phyloP scores from a whole-genome alignment of 768 basidiomycete genomes.

The Sarcomyxa edulis region DNA sequence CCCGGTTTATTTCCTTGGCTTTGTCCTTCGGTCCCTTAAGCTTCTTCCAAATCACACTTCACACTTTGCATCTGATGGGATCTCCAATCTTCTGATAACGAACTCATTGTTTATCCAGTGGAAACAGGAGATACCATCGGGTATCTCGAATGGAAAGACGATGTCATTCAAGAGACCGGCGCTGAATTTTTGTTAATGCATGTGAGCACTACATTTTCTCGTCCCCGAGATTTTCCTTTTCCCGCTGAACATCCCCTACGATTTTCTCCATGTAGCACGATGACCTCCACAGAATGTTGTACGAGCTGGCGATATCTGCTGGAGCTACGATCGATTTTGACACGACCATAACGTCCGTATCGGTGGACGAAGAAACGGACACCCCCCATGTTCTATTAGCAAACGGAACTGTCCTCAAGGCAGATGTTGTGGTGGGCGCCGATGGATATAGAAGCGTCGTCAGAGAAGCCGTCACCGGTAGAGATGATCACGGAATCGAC shows the following conservation, averaged over 20 bases:
- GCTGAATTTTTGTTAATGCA: conserved; percentile 46
- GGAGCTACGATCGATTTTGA: conserved; percentile 34
- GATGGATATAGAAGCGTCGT: conserved; percentile 42
- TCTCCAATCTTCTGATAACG: neutral
- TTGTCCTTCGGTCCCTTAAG: too few relatives aligned
- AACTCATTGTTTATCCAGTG: conserved; percentile 23
- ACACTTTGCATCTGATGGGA: too few relatives aligned
- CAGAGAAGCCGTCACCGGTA: conserved; percentile 27
- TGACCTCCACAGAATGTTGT: conserved; percentile 39
- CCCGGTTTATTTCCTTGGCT: neutral
- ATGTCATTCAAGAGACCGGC: conserved; percentile 41
- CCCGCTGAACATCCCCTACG: conserved; percentile 4
- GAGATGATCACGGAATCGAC: conserved; percentile 21
- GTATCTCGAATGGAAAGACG: conserved; percentile 42
- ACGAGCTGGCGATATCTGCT: conserved; percentile 31
- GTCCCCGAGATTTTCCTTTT: neutral
- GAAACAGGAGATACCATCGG: conserved; percentile 38
- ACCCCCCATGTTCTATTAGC: conserved; percentile 21
- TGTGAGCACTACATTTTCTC: conserved; percentile 22
- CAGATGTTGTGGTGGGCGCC: conserved; percentile 47
- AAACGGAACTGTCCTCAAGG: conserved; percentile 29
- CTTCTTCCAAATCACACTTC: too few relatives aligned
- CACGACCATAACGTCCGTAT: conserved; percentile 20
- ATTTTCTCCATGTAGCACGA: too few relatives aligned
- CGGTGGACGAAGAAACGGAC: conserved; percentile 19